Evolutionary conservation across 2,329 filamentous ascomycete species (phyloP), one percentile per base, ranked within the genome.

Genomic region (Clonostachys sp.): DNA sequence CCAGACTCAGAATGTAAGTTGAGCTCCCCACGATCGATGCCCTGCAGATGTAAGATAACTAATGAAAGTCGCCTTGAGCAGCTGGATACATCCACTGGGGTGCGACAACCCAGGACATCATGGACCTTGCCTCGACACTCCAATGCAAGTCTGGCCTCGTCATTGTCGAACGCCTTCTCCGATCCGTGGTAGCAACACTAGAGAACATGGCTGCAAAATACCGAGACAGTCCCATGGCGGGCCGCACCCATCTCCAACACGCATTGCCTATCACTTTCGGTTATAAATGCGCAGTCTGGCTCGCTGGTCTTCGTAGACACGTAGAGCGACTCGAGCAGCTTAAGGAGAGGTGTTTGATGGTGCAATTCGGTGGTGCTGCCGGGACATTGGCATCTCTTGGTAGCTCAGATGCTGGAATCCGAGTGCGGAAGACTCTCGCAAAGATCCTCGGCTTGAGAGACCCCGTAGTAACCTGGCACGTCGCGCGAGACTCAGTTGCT

Each of bases 41-140:
- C 24, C 9, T 30, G 24, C 9, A 30, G 24, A 30, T 30, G 8
- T 10, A 30, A 10, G 4, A 30, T 10, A 30, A 10, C 24, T 30
- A 30, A 30, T 30, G 8, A 10, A 10, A 30, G 24, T 30, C 9
- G 24, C 9, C 13, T 36, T 17, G 17, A 13, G 18, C 12, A 48
- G 56, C 55, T 5, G 56, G 53, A 1, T 80, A 77, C 53, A 70
- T 81, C 12, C 77, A 81, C 55, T 80, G 77, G 77, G 78, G 78
- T 9, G 76, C 77, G 2, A 81, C 78, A 0, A 81, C 78, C 0
- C 78, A 81, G 51, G 77, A 81, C 52, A 80, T 81, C 49, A 80
- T 80, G 77, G 78, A 81, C 51, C 62, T 72, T 0, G 78, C 77
- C 0, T 73, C 69, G 12, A 62, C 78, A 2, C 54, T 81, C 9